Evolutionary conservation across 495 filamentous ascomycete species (phyloP).

Genomic region (Aspergillus diversus): DNA sequence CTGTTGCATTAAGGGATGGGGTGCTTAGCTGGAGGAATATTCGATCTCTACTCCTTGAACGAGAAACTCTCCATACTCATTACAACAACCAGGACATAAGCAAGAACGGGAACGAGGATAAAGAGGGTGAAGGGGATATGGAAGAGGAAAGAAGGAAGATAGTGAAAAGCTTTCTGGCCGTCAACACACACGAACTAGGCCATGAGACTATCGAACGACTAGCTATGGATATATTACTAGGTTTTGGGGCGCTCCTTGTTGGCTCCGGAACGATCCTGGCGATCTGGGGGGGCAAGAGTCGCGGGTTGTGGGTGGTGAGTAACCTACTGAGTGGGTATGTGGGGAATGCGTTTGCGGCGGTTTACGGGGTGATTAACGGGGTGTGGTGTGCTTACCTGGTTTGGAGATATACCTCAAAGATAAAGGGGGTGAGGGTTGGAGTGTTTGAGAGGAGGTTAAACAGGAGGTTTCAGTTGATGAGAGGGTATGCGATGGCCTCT

Average conservation of each 20-base stretch:
- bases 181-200: conserved; percentile 46
- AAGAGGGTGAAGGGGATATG: no score
- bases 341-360: conserved; percentile 45
- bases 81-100: no score
- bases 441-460: no score
- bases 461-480: conserved; percentile 22
- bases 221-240: conserved; percentile 50
- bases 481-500: conserved; percentile 43
- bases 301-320: conserved; percentile 39
- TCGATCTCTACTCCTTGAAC: conserved; percentile 40
- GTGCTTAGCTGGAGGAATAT: conserved; percentile 48
- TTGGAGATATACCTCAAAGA: no score
- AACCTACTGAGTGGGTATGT: conserved; percentile 54
- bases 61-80: conserved; percentile 35
- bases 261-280: conserved; percentile 54
- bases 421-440: no score
- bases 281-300: conserved; percentile 47
- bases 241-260: conserved; percentile 47
- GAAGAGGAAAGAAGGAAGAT: no score
- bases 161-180: conserved; percentile 32
- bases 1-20: conserved; percentile 48
- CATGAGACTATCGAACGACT: conserved; percentile 52
- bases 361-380: background rate
- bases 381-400: background rate
- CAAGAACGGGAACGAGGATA: no score